Evolutionary conservation across 306 rosid species (phyloP), one percentile per base, ranked within the genome.

Genomic region (Senna siamea): DNA sequence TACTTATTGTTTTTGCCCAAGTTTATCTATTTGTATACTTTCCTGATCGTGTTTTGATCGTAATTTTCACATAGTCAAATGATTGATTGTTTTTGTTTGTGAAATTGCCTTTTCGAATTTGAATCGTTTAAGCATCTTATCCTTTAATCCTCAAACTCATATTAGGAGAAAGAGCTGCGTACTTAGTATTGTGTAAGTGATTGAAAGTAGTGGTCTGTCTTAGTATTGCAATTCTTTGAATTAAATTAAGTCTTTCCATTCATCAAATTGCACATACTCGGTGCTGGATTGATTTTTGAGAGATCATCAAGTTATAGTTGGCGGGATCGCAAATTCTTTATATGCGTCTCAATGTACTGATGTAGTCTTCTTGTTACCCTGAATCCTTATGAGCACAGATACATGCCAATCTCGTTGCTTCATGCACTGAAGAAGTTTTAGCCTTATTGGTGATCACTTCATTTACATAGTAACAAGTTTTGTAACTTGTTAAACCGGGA

Each of bases 221-320:
- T 28, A 5, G 66, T 38, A 44, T 50, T 52, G 55, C 56, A 44
- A 18, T 70, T 28, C 20, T 34, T 66, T 70, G 72, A 47, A 70
- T 53, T 19, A 15, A 23, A 9, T 18, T 43, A 62, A 43, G 11
- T 18, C 50, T 60, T 69, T 11, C 40, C 56, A 14, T 58, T 37
- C 47, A 58, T 66, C 20, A 28, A 47, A 40, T 63, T 48, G 58
- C 58, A 11, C 26, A 9, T 51, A 61, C 66, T 37, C 11, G 54
- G 14, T 28, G 69, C 38, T 58, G 23, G 53, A 38, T 43, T 15
- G 15, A 55, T 55, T 38, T 2, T 35, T 38, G 15, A 26, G 62
- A 37, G 66, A 73, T 78, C 22, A 26, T 20, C 34, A 18, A 47
- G 58, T 54, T 77, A 50, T 34, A 22, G 43, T 67, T 59, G 46